Evolutionary conservation across 371 early-diverging fungal genomes (phyloP).

Genomic region (Apophysomyces elegans): DNA sequence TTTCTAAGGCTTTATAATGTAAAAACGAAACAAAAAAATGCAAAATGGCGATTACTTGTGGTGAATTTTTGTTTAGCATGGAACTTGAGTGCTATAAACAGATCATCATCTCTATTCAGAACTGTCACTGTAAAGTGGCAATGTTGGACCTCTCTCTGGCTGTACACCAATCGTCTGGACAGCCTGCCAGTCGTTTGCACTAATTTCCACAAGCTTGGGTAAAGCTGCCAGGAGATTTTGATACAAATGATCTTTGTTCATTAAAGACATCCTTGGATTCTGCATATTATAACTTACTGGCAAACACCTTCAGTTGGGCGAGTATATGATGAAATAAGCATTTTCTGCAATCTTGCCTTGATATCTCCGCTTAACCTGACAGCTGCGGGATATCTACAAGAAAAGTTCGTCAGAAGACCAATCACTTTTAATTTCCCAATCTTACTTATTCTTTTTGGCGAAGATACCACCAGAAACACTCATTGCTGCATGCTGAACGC

Average conservation of each 20-base stretch:
- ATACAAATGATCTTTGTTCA: constrained; percentile 37
- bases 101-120: background rate
- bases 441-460: constrained; percentile 78
- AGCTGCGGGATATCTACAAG: constrained; percentile 51
- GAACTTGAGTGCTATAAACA: background rate
- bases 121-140: constrained; percentile 1
- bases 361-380: constrained; percentile 30
- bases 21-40: too few species aligned
- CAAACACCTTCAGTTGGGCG: constrained; percentile 64
- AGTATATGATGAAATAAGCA: constrained; percentile 70
- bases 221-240: constrained; percentile 3
- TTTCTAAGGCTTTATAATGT: too few species aligned
- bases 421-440: background rate
- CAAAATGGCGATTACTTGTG: constrained; percentile 6
- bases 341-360: constrained; percentile 63
- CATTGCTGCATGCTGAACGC: constrained; percentile 72
- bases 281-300: constrained; percentile 31
- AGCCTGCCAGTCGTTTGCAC: constrained; percentile 68
- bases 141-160: background rate
- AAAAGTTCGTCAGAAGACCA: constrained; percentile 40
- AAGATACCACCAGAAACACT: constrained; percentile 79
- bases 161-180: constrained; percentile 26
- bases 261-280: constrained; percentile 14
- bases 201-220: constrained; percentile 41
- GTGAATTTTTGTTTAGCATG: background rate